Base-by-base conservation (phyloP, 2,329 filamentous ascomycete species). In the Delphinella strobiligena region DNA sequence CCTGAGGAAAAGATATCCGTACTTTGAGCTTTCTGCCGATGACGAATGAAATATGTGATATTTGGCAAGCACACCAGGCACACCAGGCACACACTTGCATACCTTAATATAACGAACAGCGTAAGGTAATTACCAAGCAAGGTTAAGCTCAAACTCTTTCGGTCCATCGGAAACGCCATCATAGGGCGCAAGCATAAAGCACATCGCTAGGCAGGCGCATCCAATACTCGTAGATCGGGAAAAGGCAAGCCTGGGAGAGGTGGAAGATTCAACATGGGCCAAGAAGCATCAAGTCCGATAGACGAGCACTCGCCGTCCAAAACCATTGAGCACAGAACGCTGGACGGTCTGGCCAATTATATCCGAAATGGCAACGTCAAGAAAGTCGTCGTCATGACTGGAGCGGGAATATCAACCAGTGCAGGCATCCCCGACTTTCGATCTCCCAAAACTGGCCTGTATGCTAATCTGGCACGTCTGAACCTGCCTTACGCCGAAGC, bases 381-480 rank as follows among this genome's bases (percentile, higher is more conserved):
- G 51, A 72, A 72, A 36, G 82, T 98, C 42, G 85, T 93, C 17
- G 82, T 95, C 46, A 78, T 96, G 75, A 87, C 83, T 2, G 89
- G 89, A 43, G 88, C 89, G 10, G 89, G 89, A 35, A 93, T 95
- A 49, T 85, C 80, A 19, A 89, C 83, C 0, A 68, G 66, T n/a
- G 65, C 63, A 2, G 63, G 67, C 62, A 89, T 98, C 46, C 91
- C 91, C 46, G 91, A 98, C 62, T 98, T 96, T 60, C 75, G 91
- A 47, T 93, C 87, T 2, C 88, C 89, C 46, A 82, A 86, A 42
- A 96, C 89, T 0, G 91, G 91, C 3, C 74, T 98, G 9, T 98
- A 98, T 60, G 80, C 85, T 52, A 96, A 96, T 54, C 78, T 98
- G 19, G 82, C 82, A 16, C 75, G 82, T 38, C 73, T 96, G 22